Conservation (phyloP, 768 basidiomycete genomes). For the Chalciporus sphaerocephalus region DNA sequence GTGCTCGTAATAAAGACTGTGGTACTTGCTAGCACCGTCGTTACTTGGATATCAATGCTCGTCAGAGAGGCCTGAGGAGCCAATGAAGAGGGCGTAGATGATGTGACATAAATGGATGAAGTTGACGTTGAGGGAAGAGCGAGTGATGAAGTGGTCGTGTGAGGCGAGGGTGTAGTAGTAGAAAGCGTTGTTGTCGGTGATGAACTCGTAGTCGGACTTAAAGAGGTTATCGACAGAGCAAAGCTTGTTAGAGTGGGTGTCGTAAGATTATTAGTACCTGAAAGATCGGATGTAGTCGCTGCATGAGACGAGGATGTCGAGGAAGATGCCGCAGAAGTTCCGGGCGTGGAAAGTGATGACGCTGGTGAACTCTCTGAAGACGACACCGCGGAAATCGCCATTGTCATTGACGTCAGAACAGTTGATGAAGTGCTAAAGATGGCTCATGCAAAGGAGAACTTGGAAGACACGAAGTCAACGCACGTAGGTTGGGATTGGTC, state of each 20-base stretch:
- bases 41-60: constrained; percentile 20
- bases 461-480: constrained; percentile 14
- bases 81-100: constrained; percentile 5
- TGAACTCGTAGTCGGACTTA: constrained; percentile 9
- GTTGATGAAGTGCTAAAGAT: constrained; percentile 11
- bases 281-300: constrained; percentile 13
- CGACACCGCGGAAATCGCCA: constrained; percentile 6
- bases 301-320: constrained; percentile 14
- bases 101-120: constrained; percentile 12
- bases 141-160: constrained; percentile 10
- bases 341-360: constrained; percentile 4
- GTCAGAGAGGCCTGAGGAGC: constrained; percentile 7
- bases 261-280: constrained; percentile 17
- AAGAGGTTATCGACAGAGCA: constrained; percentile 17
- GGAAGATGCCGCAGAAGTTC: constrained; percentile 7
- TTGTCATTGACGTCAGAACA: constrained; percentile 11
- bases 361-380: constrained; percentile 15
- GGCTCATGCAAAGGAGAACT: constrained; percentile 12
- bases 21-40: constrained; percentile 44
- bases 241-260: constrained; percentile 19
- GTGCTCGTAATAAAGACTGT: constrained; percentile 58
- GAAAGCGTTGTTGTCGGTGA: constrained; percentile 12
- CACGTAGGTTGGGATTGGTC: constrained; percentile 19
- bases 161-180: constrained; percentile 2
- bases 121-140: constrained; percentile 17